Conservation (phyloP, 371 early-diverging fungal species). For the Cokeromyces recurvatus region DNA sequence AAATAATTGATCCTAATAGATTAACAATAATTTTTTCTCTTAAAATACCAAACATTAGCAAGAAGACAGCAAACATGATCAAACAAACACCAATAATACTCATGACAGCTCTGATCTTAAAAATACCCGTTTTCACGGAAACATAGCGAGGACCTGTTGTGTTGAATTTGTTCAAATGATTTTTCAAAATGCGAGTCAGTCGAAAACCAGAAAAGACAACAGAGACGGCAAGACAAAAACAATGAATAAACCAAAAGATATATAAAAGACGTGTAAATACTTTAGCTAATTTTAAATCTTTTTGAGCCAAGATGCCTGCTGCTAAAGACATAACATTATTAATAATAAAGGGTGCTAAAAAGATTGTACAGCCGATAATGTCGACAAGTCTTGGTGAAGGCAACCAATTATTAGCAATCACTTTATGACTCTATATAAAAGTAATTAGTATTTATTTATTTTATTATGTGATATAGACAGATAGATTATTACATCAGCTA, state of each 20-base stretch:
- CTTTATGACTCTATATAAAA: constrained; percentile 33
- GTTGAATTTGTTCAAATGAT: constrained; percentile 28
- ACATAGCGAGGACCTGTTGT: constrained; percentile 30
- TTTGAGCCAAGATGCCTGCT: constrained; percentile 32
- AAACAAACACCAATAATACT: constrained; percentile 18
- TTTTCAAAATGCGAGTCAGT: constrained; percentile 24
- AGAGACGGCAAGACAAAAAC: constrained; percentile 18
- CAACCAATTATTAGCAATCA: constrained; percentile 39
- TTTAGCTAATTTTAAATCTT: constrained; percentile 20
- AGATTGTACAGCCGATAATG: constrained; percentile 25
- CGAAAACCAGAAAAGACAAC: constrained; percentile 37
- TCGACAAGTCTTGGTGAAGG: constrained; percentile 39
- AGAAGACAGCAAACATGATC: constrained; percentile 22
- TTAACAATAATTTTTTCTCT: constrained; percentile 17
- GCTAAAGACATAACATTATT: constrained; percentile 35
- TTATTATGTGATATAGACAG: neutral
- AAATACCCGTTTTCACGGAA: constrained; percentile 37
- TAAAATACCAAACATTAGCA: constrained; percentile 22
- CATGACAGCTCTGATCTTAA: constrained; percentile 31
- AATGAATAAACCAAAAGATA: constrained; percentile 42
- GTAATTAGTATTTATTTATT: neutral
- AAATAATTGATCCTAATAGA: constrained; percentile 9
- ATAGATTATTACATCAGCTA: constrained; percentile 20
- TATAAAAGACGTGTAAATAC: constrained; percentile 32
- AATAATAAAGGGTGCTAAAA: constrained; percentile 32